phyloP scores from a whole-genome alignment of 805 yeast species.

The Pichia californica region DNA sequence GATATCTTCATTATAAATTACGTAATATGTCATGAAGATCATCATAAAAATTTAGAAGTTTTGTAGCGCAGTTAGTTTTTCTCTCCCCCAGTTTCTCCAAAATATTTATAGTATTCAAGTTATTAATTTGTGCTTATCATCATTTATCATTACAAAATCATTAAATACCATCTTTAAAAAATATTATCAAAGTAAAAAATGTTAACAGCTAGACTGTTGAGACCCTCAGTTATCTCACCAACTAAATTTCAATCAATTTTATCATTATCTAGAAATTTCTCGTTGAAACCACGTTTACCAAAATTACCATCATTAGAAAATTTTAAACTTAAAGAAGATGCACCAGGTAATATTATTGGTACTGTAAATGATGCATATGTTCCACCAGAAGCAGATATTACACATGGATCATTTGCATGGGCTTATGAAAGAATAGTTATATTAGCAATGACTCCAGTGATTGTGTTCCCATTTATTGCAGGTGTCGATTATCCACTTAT shows the following conservation, averaged over 20 bases:
- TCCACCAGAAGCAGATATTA: slow-evolving; percentile 53
- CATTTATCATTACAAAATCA: too few relatives aligned
- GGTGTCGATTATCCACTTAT: slow-evolving; percentile 66
- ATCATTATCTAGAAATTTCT: slow-evolving; percentile 10
- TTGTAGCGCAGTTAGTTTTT: too few relatives aligned
- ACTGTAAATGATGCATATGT: slow-evolving; percentile 84
- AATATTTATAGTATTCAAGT: too few relatives aligned
- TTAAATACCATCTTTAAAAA: too few relatives aligned
- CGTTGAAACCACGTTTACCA: slow-evolving; percentile 22
- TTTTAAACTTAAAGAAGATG: slow-evolving; percentile 62
- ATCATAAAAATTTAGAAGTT: too few relatives aligned
- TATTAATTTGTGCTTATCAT: too few relatives aligned
- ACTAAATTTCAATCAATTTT: neutral
- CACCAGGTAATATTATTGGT: slow-evolving; percentile 89
- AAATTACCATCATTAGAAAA: slow-evolving; percentile 15
- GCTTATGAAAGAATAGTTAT: slow-evolving; percentile 73
- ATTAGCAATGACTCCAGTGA: slow-evolving; percentile 68
- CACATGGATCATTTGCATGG: slow-evolving; percentile 92
- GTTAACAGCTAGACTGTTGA: slow-evolving; percentile 5
- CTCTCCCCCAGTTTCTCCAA: too few relatives aligned
- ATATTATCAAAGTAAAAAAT: neutral
- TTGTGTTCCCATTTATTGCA: slow-evolving; percentile 65
- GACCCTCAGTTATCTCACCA: slow-evolving; percentile 3
- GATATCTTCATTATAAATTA: too few relatives aligned
- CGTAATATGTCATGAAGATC: too few relatives aligned